Base-by-base conservation (phyloP, 2,329 filamentous ascomycete genomes). In the Dactylonectria estremocensis region DNA sequence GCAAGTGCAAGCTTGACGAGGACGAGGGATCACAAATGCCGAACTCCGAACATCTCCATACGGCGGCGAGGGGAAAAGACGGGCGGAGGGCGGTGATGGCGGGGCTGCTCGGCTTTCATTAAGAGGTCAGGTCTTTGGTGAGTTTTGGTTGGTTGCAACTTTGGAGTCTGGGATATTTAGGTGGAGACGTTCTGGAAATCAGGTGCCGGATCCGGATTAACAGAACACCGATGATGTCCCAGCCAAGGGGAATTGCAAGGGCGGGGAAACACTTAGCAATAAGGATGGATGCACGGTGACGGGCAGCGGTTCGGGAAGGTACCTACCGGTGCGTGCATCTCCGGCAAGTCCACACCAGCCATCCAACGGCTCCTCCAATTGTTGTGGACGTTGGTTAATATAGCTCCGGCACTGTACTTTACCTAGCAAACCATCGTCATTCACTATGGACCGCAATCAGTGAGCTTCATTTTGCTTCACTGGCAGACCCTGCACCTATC, bases 21-120 rank as follows among this genome's bases (percentile, higher is more conserved):
- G 70, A 69, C 64, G 70, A 76, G 66, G 67, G 66, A 72, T 72
- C 71, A 75, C 69, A 71, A 78, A 81, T 77, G 78, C 79, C 79
- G 79, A 81, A 81, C 72, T 57, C 79, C 79, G 79, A 81, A 75
- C 69, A 72, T 65, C 63, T 73, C 73, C 76, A 77, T 69, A 59
- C 64, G 71, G 64, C 66, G 66, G 70, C 67, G 74, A 76, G 73
- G 74, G 71, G 74, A 75, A 74, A 60, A 59, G 50, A 63, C 50
- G 69, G 60, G 49, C 55, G 60, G 65, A 64, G 60, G 48, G 66
- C 61, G 61, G 61, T 72, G 69, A 57, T 57, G 73, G 67, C 69
- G 69, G 69, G 66, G 73, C 65, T 67, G 69, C 62, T 76, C 74
- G 74, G 74, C 70, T 72, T 76, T 71, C 63, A 31, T 62, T 62